A percentile compares a stretch with the other conserved stretches of the same genome.
Evolutionary conservation across 1,139 yeast species (phyloP).

Genomic region (Saccharomyces hybrid): DNA sequence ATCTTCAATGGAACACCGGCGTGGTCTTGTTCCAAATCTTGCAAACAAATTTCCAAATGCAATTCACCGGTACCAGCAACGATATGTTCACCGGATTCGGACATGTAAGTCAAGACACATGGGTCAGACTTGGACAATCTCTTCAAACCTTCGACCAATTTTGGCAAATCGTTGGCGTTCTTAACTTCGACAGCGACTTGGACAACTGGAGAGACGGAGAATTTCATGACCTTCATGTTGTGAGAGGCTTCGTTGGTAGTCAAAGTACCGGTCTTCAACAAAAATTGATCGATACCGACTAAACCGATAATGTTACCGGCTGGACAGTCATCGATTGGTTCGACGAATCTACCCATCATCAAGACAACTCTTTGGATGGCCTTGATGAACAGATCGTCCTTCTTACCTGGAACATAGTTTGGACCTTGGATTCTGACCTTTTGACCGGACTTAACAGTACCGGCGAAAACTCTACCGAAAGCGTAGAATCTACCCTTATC

Average conservation of each 20-base stretch:
- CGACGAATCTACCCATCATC: conserved; percentile 99
- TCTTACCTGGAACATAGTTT: conserved; percentile 96
- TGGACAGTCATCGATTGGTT: conserved; percentile 98
- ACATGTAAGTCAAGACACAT: conserved; percentile 83
- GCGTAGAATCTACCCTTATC: conserved; percentile 99
- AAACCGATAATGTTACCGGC: conserved; percentile 99
- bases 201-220: conserved; percentile 99
- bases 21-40: conserved; percentile 96
- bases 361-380: conserved; percentile 98
- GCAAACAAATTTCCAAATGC: conserved; percentile 96
- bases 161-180: conserved; percentile 98
- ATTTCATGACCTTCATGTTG: conserved; percentile 99
- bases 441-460: conserved; percentile 98
- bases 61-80: conserved; percentile 99
- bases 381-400: conserved; percentile 95
- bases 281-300: conserved; percentile 99
- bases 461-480: conserved; percentile 99
- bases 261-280: conserved; percentile 98
- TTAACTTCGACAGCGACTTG: conserved; percentile 99
- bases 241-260: conserved; percentile 95
- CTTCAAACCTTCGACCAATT: conserved; percentile 99
- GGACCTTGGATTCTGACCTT: conserved; percentile 99
- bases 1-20: conserved; percentile 98
- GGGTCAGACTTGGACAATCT: conserved; percentile 99
- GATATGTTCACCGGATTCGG: conserved; percentile 97